Conservation (phyloP, 257 asterid genomes). For the Eucommia ulmoides region DNA sequence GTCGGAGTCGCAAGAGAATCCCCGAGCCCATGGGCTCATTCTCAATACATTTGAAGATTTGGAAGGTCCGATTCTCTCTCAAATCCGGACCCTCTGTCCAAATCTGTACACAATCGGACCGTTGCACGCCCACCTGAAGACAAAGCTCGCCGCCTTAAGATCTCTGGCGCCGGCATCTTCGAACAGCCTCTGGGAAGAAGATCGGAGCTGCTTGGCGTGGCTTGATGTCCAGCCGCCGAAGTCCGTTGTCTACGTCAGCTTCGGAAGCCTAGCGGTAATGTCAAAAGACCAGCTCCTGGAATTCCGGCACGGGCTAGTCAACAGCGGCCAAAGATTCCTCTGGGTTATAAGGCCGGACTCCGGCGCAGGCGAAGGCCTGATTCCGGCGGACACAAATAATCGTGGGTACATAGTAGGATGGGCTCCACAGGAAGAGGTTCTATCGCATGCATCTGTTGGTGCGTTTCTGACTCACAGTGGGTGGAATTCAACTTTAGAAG, state of each 20-base stretch:
- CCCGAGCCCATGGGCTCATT: constrained; percentile 47
- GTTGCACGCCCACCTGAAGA: constrained; percentile 43
- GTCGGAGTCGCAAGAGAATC: constrained; percentile 19
- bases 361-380: not conserved
- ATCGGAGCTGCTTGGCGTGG: constrained; percentile 14
- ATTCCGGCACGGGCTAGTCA: constrained; percentile 12
- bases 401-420: constrained; percentile 10
- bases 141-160: constrained; percentile 23
- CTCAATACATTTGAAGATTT: constrained; percentile 63
- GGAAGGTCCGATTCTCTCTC: constrained; percentile 39
- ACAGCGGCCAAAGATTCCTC: constrained; percentile 8
- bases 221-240: constrained; percentile 8
- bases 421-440: constrained; percentile 15
- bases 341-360: constrained; percentile 13
- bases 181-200: constrained; percentile 12
- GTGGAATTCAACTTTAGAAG: constrained; percentile 10
- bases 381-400: constrained; percentile 5
- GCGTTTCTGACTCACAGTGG: constrained; percentile 12
- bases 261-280: constrained; percentile 17
- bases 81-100: constrained; percentile 32
- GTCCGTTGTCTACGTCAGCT: constrained; percentile 21
- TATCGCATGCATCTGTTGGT: constrained; percentile 10
- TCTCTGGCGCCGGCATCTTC: not conserved
- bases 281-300: constrained; percentile 8
- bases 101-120: constrained; percentile 64